Conservation (phyloP, 768 basidiomycete species). For the Vararia minispora region DNA sequence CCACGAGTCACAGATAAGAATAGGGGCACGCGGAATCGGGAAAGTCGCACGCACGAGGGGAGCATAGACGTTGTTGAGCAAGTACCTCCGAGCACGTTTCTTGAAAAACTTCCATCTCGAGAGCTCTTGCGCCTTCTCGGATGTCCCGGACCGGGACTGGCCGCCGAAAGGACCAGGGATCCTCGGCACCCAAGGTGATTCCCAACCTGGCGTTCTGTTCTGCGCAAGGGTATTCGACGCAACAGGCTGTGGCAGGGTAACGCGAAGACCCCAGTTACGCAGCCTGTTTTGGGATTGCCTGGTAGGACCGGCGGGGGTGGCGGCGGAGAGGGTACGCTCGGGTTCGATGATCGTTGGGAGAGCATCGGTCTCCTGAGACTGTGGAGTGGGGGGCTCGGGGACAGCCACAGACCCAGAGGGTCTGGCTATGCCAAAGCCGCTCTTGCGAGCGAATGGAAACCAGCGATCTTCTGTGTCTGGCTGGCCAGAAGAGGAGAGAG, state of each 20-base stretch:
- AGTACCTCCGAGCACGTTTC: slow-evolving; percentile 51
- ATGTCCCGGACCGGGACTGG: background rate
- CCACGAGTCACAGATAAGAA: slow-evolving; percentile 7
- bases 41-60: slow-evolving; percentile 46
- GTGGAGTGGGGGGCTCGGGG: background rate
- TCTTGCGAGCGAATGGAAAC: slow-evolving; percentile 65
- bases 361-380: background rate
- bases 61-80: slow-evolving; percentile 66
- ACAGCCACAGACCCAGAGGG: too few species aligned
- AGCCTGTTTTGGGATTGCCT: background rate
- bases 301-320: background rate
- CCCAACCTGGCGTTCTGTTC: slow-evolving; percentile 52
- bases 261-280: slow-evolving; percentile 14
- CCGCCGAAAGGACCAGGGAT: slow-evolving; percentile 19
- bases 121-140: slow-evolving; percentile 2
- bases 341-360: background rate
- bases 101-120: slow-evolving; percentile 6
- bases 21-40: background rate
- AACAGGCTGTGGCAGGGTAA: slow-evolving; percentile 23
- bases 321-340: background rate
- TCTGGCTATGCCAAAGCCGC: too few species aligned
- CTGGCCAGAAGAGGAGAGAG: slow-evolving; percentile 32
- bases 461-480: slow-evolving; percentile 32
- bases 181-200: slow-evolving; percentile 52
- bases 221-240: slow-evolving; percentile 42